phyloP scores from a whole-genome alignment of 495 filamentous ascomycete genomes.

The Aspergillus sparsus region DNA sequence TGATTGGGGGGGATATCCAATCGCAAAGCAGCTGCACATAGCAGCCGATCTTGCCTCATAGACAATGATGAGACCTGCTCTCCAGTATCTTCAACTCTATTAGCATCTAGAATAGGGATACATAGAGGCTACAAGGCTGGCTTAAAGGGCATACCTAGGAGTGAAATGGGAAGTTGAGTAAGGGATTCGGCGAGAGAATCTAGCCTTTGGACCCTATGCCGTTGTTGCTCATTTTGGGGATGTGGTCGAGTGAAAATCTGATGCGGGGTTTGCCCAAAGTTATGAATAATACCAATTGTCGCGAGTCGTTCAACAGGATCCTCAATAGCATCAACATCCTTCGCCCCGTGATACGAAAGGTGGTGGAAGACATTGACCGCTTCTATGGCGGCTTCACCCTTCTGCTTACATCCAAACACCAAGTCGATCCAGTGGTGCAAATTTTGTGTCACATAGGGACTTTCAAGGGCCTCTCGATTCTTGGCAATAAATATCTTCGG shows the following conservation, averaged over 20 bases:
- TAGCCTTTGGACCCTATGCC: slow-evolving; percentile 62
- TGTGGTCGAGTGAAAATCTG: slow-evolving; percentile 88
- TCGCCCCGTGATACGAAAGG: slow-evolving; percentile 89
- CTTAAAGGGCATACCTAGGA: slow-evolving; percentile 54
- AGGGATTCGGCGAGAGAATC: slow-evolving; percentile 78
- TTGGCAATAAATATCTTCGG: slow-evolving; percentile 95
- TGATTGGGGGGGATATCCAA: slow-evolving; percentile 84
- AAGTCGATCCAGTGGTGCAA: slow-evolving; percentile 96
- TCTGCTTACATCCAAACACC: slow-evolving; percentile 92
- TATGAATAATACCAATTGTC: slow-evolving; percentile 95
- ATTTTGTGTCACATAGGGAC: slow-evolving; percentile 86
- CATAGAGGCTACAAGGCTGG: neutral
- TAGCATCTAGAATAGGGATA: slow-evolving; percentile 11
- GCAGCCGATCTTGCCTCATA: slow-evolving; percentile 81
- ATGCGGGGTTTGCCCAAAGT: slow-evolving; percentile 95
- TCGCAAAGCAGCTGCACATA: slow-evolving; percentile 79
- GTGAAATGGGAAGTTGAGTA: slow-evolving; percentile 76
- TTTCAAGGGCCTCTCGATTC: slow-evolving; percentile 90
- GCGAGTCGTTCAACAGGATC: slow-evolving; percentile 82
- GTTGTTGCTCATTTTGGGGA: slow-evolving; percentile 65
- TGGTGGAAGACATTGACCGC: slow-evolving; percentile 94
- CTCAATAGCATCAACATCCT: slow-evolving; percentile 86
- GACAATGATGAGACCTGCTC: slow-evolving; percentile 79
- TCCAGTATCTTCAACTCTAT: slow-evolving; percentile 57
- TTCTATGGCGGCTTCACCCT: slow-evolving; percentile 89